Percentiles rank a stretch among this genome's conserved stretches.
phyloP scores from a whole-genome alignment of 1,284 basidiomycete genomes.

The Ganoderma lucidum region DNA sequence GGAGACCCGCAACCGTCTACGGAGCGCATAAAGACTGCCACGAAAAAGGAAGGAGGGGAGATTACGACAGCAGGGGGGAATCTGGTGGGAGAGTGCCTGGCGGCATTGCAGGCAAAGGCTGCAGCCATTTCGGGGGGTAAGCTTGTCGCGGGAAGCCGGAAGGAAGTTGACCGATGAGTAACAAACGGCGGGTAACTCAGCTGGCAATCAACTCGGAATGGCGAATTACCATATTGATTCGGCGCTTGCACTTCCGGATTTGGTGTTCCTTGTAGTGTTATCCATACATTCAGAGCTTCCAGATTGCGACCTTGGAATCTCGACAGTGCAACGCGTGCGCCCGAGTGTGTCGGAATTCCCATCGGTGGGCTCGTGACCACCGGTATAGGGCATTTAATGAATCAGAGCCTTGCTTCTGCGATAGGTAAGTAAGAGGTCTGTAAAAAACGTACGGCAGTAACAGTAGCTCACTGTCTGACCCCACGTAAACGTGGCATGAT shows the following conservation, averaged over 20 bases:
- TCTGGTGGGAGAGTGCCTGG: constrained; percentile 8
- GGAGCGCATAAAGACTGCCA: constrained; percentile 14
- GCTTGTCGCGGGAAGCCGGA: constrained; percentile 15
- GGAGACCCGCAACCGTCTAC: neutral
- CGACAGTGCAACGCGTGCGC: neutral
- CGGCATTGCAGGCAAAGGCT: neutral
- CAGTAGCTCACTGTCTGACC: neutral
- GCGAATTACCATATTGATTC: constrained; percentile 6
- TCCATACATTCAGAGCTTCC: constrained; percentile 5
- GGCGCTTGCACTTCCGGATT: constrained; percentile 6
- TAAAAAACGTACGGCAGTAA: neutral
- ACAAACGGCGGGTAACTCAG: constrained; percentile 6
- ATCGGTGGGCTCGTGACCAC: neutral
- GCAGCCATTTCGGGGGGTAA: constrained; percentile 9
- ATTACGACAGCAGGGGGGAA: neutral
- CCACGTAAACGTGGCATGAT: constrained; percentile 1
- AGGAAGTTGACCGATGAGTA: neutral
- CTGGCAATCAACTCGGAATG: neutral
- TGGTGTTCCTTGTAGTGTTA: constrained; percentile 14
- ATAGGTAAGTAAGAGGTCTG: neutral
- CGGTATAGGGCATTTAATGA: neutral
- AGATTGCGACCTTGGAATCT: constrained; percentile 7
- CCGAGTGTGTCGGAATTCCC: neutral
- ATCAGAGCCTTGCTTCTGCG: neutral
- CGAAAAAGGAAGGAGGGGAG: constrained; percentile 13